Evolutionary conservation across 2,329 filamentous ascomycete species (phyloP).

Genomic region (Hypoxylon sp.): DNA sequence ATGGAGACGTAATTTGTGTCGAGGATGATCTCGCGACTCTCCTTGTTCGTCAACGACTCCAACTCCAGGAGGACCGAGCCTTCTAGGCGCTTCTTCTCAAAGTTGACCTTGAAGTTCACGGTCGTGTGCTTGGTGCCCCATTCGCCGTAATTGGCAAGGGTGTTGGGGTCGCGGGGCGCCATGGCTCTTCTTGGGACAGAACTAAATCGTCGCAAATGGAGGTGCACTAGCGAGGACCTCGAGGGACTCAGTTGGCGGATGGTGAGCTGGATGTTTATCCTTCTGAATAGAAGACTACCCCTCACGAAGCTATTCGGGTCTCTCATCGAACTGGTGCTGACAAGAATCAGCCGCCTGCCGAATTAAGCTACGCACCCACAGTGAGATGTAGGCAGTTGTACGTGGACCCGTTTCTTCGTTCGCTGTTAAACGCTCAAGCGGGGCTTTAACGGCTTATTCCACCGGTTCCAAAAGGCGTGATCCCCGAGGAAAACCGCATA

Average conservation of each 20-base stretch:
- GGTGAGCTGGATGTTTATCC: slow-evolving; percentile 50
- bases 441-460: slow-evolving; percentile 14
- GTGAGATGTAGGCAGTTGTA: not conserved
- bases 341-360: slow-evolving; percentile 30
- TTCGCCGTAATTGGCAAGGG: slow-evolving; percentile 89
- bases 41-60: slow-evolving; percentile 80
- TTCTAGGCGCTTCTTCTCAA: slow-evolving; percentile 80
- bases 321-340: slow-evolving; percentile 46
- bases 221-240: slow-evolving; percentile 40
- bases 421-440: slow-evolving; percentile 12
- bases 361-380: slow-evolving; percentile 28
- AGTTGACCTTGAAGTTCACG: slow-evolving; percentile 86
- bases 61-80: slow-evolving; percentile 84
- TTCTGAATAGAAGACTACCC: slow-evolving; percentile 51
- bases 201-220: slow-evolving; percentile 44
- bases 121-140: slow-evolving; percentile 89
- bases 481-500: slow-evolving; percentile 34
- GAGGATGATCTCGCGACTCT: slow-evolving; percentile 83
- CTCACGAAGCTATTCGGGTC: slow-evolving; percentile 47
- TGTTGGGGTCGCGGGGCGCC: slow-evolving; percentile 83
- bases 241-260: slow-evolving; percentile 47
- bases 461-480: slow-evolving; percentile 10
- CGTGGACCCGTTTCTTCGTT: slow-evolving; percentile 1
- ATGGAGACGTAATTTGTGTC: slow-evolving; percentile 90
- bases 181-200: slow-evolving; percentile 50